Percentiles rank a stretch among this genome's conserved stretches.
These are phyloP conservation scores for Carex pumila DNA, from an alignment of 176 grass and related monocot species.

Conservation along the genomic window DNA sequence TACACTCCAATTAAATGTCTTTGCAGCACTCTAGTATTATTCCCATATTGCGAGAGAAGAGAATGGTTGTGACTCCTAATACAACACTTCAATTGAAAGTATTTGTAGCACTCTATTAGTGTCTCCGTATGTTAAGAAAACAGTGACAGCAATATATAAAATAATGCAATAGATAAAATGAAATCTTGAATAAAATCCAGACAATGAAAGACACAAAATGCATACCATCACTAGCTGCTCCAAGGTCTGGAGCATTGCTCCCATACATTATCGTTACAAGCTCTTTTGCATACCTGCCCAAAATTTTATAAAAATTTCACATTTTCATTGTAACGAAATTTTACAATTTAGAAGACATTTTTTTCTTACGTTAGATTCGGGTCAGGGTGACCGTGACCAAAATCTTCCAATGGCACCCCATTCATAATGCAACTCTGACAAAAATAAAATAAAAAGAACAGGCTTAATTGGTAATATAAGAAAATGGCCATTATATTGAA, in stretches of 20 bases:
- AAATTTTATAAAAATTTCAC: conserved; percentile 4
- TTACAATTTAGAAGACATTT: neutral
- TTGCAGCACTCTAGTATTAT: too few relatives aligned
- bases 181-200: neutral
- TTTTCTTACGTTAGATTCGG: conserved; percentile 84
- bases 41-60: too few relatives aligned
- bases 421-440: conserved; percentile 74
- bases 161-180: conserved; percentile 4
- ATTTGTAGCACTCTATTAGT: too few relatives aligned
- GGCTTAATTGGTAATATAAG: neutral
- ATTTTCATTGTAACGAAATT: neutral
- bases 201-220: neutral
- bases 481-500: neutral
- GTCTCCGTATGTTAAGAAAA: too few relatives aligned
- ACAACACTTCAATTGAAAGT: too few relatives aligned
- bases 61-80: too few relatives aligned
- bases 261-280: conserved; percentile 72
- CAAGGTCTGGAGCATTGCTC: conserved; percentile 67
- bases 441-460: conserved; percentile 14
- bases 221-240: conserved; percentile 96
- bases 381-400: conserved; percentile 83
- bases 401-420: conserved; percentile 80
- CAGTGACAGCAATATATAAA: conserved; percentile 8
- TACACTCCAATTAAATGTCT: too few relatives aligned
- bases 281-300: conserved; percentile 85